Evolutionary conservation across 1,284 basidiomycete genomes (phyloP), one percentile per base, ranked within the genome.

Genomic region (Blastosporella zonata): DNA sequence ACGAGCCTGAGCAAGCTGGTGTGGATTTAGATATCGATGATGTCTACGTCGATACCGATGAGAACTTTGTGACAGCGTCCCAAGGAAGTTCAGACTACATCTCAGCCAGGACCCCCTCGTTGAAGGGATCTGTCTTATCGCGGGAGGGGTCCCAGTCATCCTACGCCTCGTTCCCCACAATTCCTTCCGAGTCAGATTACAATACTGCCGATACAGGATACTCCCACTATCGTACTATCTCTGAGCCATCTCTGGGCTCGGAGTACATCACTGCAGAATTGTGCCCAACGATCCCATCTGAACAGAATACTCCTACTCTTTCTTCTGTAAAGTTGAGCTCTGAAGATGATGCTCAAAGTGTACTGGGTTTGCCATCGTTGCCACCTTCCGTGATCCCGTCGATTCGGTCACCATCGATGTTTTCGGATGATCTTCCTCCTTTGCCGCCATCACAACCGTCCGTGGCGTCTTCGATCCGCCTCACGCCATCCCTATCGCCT

Each of bases 111-210:
- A 64, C 64, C 28, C 63, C 56, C 28, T 69, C 66, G 4, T 61
- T 67, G 23, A 62, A 63, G 21, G 63, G 61, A 5, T 71, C 71
- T 0, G 68, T 71, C 49, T 59, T 68, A 42, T 72, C 73, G 5
- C 60, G 71, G 27, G 25, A 27, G 18, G 53, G 37, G 10, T 65
- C 68, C 17, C 60, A 62, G 12, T 62, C 62, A 6, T 72, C 72
- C 0, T 74, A 70, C 55, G 62, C 68, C 45, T 73, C 73, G 10
- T 65, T 75, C 43, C 67, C 69, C 0, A 74, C 73, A 4, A 79
- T 83, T 52, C 82, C 81, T 22, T 83, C 76, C 0, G 73, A 80
- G 44, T 77, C 75, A 1, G 74, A 78, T 34, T 83, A 78, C 56
- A 65, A 63, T 38, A 83, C 79, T 6, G 76, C 76, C 1, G 73